Base-by-base conservation (phyloP, 345 rosid genomes). In the Citrus unshiu region DNA sequence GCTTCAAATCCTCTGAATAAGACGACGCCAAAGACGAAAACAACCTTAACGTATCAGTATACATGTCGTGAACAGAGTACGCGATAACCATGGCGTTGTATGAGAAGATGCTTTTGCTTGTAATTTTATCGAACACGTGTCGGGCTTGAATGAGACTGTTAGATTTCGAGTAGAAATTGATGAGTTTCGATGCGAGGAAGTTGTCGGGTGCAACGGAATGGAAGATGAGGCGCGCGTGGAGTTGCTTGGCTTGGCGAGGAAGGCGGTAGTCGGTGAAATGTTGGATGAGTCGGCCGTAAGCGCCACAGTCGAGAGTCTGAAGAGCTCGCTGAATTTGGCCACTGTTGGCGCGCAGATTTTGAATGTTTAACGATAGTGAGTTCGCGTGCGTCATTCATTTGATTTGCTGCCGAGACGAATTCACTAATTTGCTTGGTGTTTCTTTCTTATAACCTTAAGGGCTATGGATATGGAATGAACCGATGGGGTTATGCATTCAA, bases 11-110 rank as follows among this genome's bases (percentile, higher is more conserved):
- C 43, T 43, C 76, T 10, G 79, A 87, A 74, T 66, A 40, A 12
- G 83, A 76, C 4, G 64, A 57, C 46, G 85, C 30, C 83, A 90
- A 79, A 1, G 83, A 83, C 37, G 87, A 82, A 84, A 93, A 93
- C 80, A 95, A 62, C 73, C 78, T 77, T 32, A 91, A 68, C 9
- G 88, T 83, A 39, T 92, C 89, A 4, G 6, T 5, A 78, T 86
- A 91, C 89, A 81, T 82, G 70, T 88, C 84, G 51, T 89, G 91
- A 34, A 85, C 82, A 59, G 89, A 67, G 79, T 88, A 91, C 1
- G 95, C 90, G 9, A 95, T 90, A 79, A 95, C 87, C 79, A 92
- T 76, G 18, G 98, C 91, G 76, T 93, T 95, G 78, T 85, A 93
- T 19, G 97, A 86, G 90, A 95, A 93, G 43, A 86, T 79, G 74